Percentiles rank a stretch among this genome's conserved stretches.
Evolutionary conservation across 176 grass and related monocot species (phyloP).

Genomic region (Olyra latifolia): DNA sequence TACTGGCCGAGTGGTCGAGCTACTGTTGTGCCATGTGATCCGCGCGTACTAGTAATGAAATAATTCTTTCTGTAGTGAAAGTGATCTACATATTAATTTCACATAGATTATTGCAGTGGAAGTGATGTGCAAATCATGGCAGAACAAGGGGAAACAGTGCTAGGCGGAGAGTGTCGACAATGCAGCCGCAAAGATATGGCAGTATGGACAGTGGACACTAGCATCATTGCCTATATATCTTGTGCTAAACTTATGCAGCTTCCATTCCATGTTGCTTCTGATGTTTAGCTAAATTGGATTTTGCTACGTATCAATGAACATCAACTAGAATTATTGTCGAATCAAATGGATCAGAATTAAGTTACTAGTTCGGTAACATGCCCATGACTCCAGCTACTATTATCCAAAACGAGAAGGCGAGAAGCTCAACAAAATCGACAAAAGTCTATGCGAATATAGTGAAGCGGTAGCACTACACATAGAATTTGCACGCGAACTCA

Average conservation of each 20-base stretch:
- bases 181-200: too few relatives aligned
- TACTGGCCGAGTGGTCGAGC: neutral
- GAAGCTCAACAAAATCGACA: neutral
- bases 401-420: neutral
- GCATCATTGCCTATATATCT: too few relatives aligned
- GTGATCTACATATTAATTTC: neutral
- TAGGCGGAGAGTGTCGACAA: too few relatives aligned
- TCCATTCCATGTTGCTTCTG: too few relatives aligned
- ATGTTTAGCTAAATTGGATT: neutral
- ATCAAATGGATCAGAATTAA: neutral
- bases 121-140: neutral
- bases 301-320: neutral
- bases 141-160: neutral
- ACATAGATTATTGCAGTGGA: neutral
- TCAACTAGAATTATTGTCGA: neutral
- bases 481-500: constrained; percentile 33
- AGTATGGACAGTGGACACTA: too few relatives aligned
- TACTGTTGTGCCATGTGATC: neutral
- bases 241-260: too few relatives aligned
- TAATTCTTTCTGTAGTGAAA: neutral
- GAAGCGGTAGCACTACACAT: neutral
- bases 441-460: neutral
- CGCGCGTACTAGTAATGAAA: neutral
- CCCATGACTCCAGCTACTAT: neutral
- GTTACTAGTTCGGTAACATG: neutral